A percentile compares a stretch with the other conserved stretches of the same genome.
Conservation (phyloP, 352 stramenopile species). For the Globisporangium ultimum region DNA sequence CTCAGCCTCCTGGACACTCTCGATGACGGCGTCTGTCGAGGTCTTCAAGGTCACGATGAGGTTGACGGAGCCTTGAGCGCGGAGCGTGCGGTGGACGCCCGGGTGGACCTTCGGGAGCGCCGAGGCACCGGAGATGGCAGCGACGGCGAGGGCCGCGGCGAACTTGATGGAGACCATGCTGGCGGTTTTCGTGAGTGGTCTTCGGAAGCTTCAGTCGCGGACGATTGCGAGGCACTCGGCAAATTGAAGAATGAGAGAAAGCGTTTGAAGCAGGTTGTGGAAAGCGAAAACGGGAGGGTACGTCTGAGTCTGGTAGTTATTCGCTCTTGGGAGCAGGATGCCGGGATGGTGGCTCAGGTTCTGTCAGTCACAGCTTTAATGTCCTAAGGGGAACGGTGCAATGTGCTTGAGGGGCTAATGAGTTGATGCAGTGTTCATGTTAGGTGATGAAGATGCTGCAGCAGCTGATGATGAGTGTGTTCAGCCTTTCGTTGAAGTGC, state of each 20-base stretch:
- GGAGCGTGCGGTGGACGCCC: slow-evolving; percentile 21
- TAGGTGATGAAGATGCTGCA: too few species aligned
- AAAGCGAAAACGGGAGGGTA: not conserved
- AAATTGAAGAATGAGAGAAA: slow-evolving; percentile 2
- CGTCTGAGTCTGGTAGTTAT: too few species aligned
- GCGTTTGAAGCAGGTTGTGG: not conserved
- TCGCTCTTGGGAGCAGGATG: too few species aligned
- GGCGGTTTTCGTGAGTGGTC: too few species aligned
- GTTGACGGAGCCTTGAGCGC: slow-evolving; percentile 22
- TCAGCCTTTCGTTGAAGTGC: too few species aligned
- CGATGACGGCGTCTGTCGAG: slow-evolving; percentile 10
- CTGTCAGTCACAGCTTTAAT: too few species aligned
- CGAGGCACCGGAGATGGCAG: not conserved
- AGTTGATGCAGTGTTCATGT: too few species aligned
- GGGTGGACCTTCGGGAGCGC: not conserved
- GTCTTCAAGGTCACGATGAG: slow-evolving; percentile 26
- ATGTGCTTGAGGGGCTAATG: too few species aligned
- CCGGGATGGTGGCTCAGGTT: not conserved
- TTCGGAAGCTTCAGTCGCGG: not conserved
- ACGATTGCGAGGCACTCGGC: not conserved
- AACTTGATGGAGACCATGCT: too few species aligned
- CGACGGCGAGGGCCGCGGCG: too few species aligned
- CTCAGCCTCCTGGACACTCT: slow-evolving; percentile 10
- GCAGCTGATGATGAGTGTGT: too few species aligned
- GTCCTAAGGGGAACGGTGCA: too few species aligned